Percentiles rank a stretch among this genome's conserved stretches.
Evolutionary conservation across 2,329 filamentous ascomycete species (phyloP).

Genomic region (Cryphonectria parasitica): DNA sequence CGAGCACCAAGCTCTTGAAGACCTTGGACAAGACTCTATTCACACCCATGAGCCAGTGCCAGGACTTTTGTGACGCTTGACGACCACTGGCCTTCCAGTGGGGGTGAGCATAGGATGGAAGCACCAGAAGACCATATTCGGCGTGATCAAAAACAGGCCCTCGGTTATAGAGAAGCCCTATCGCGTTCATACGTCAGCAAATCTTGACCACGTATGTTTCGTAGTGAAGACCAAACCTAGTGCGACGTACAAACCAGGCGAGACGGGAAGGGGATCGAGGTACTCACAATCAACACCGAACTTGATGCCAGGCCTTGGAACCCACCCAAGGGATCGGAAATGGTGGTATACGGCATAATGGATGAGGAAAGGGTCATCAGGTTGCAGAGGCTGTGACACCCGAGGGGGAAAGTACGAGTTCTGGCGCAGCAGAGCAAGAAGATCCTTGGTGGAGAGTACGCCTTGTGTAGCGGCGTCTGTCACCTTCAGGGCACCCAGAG

Average conservation of each 20-base stretch:
- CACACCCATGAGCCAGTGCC: constrained; percentile 86
- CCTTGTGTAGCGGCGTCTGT: constrained; percentile 50
- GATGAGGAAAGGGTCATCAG: constrained; percentile 83
- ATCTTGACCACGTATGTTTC: background rate
- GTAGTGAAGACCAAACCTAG: background rate
- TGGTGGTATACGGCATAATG: constrained; percentile 94
- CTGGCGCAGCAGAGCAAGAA: constrained; percentile 69
- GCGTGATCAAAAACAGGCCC: constrained; percentile 95
- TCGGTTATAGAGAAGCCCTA: constrained; percentile 84
- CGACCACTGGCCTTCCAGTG: constrained; percentile 70
- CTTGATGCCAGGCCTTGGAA: constrained; percentile 88
- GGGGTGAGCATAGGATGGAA: constrained; percentile 78
- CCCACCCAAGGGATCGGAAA: constrained; percentile 94
- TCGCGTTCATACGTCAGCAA: background rate
- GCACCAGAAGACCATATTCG: constrained; percentile 83
- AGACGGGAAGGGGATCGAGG: background rate
- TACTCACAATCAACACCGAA: constrained; percentile 78
- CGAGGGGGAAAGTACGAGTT: constrained; percentile 71
- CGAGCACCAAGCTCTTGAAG: constrained; percentile 84
- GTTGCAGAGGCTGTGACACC: constrained; percentile 51
- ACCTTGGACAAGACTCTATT: constrained; percentile 90
- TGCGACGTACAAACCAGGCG: background rate
- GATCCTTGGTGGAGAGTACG: constrained; percentile 55
- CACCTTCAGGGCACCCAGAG: constrained; percentile 73
- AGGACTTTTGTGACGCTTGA: constrained; percentile 56